Evolutionary conservation across 331 rosid genomes (phyloP), one percentile per base, ranked within the genome.

Genomic region (Cydonia oblonga): DNA sequence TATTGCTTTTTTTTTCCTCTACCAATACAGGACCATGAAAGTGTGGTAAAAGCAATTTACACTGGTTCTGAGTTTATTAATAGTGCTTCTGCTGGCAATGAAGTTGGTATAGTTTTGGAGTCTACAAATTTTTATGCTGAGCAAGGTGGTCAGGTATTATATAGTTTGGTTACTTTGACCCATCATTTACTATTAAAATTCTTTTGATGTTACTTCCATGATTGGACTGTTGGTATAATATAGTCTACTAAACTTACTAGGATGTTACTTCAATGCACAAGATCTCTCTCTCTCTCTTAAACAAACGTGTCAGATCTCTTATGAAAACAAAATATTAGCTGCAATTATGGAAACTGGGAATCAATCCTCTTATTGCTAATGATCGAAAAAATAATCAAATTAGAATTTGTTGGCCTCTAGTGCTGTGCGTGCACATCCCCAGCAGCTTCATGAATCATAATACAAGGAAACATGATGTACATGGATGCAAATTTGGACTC

Each of bases 121-220:
- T 95, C 97, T 49, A 88, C 97, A 29, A 91, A 97, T 85, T 95
- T 95, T 81, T 95, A 95, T 83, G 96, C 98, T 7, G 98, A 91
- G 86, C 97, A 95, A 86, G 98, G 98, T 88, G 98, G 98, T 67
- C 98, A 95, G 99, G 99, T 95, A 89, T 42, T 75, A 57, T 38
- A 26, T 40, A 20, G 46, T 38, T 44, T 25, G 12, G 69, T 73
- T 25, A 58, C 33, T 64, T 19, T 75, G 54, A 7, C 0, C 65
- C 32, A 23, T 44, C 70, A 60, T 29, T 96, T 14, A 61, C 7
- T 14, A 26, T 61, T 16, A 61, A 28, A 61, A 61, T 3, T 59
- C 5, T 25, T 25, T 24, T 3, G 64, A 59, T 59, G 16, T 59
- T 20, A 22, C 61, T 56, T 20, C 5, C 5, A 5, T 56, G 14